Conservation (phyloP, 208 protist genomes). For the Zelonia costaricensis region DNA sequence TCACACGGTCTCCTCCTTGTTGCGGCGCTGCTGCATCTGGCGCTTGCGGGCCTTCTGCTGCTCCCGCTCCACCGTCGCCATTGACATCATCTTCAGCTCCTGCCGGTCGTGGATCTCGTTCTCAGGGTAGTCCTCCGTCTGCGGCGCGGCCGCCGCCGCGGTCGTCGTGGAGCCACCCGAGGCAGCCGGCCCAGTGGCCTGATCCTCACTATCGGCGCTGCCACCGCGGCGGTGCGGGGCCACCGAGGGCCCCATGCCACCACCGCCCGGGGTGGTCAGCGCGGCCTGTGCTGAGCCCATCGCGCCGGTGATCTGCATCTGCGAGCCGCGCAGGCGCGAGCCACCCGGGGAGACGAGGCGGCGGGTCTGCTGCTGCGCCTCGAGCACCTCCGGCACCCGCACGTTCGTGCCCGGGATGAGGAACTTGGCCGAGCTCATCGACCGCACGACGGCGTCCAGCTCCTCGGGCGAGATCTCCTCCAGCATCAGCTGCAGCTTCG, state of each 20-base stretch:
- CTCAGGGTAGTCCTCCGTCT: constrained; percentile 76
- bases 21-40: constrained; percentile 50
- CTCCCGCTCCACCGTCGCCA: constrained; percentile 87
- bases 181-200: neutral
- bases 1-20: constrained; percentile 44
- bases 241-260: neutral
- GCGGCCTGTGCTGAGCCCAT: neutral
- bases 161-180: neutral
- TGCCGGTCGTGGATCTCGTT: constrained; percentile 87
- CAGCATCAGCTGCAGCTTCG: constrained; percentile 66
- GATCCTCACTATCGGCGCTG: neutral
- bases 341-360: constrained; percentile 9
- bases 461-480: constrained; percentile 56
- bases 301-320: neutral
- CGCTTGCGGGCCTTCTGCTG: constrained; percentile 82
- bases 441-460: constrained; percentile 37
- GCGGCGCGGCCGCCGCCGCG: neutral
- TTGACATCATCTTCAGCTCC: constrained; percentile 89
- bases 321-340: constrained; percentile 9
- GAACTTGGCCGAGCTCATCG: constrained; percentile 29
- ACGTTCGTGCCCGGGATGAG: constrained; percentile 49
- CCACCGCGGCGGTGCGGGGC: neutral
- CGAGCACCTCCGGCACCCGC: constrained; percentile 44
- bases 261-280: neutral
- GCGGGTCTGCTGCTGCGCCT: constrained; percentile 16